Evolutionary conservation across 2,329 filamentous ascomycete species (phyloP).

Genomic region (Cercospora berteroae): DNA sequence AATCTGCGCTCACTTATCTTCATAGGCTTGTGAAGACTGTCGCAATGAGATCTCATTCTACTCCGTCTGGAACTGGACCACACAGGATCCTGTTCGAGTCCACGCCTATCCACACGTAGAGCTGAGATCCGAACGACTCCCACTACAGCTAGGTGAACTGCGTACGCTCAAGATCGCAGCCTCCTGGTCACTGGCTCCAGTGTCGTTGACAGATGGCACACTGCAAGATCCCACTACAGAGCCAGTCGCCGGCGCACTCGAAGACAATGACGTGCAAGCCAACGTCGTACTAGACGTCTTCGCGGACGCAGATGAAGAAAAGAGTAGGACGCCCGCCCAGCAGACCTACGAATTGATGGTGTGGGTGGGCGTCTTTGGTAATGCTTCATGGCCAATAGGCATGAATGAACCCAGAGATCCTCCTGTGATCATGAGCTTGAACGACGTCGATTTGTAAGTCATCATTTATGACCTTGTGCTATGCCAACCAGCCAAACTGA

Average conservation of each 20-base stretch:
- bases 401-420: conserved; percentile 15
- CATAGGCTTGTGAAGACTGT: conserved; percentile 8
- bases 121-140: conserved; percentile 18
- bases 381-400: conserved; percentile 19
- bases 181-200: conserved; percentile 20
- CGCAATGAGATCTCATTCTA: conserved; percentile 10
- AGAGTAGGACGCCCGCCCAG: conserved; percentile 13
- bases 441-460: conserved; percentile 19
- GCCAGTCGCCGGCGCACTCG: conserved; percentile 7
- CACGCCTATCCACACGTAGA: conserved; percentile 22
- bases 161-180: conserved; percentile 14
- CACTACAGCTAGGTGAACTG: conserved; percentile 14
- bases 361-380: conserved; percentile 24
- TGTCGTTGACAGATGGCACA: conserved; percentile 11
- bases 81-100: conserved; percentile 13
- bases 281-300: conserved; percentile 25
- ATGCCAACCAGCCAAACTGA: neutral
- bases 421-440: conserved; percentile 11
- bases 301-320: conserved; percentile 20
- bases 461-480: too few relatives aligned
- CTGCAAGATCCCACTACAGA: conserved; percentile 15
- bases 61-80: conserved; percentile 21
- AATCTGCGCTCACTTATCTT: neutral
- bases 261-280: conserved; percentile 17
- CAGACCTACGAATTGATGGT: conserved; percentile 27